Evolutionary conservation across 2,329 filamentous ascomycete species (phyloP).

Genomic region (Colletotrichum liaoningense): DNA sequence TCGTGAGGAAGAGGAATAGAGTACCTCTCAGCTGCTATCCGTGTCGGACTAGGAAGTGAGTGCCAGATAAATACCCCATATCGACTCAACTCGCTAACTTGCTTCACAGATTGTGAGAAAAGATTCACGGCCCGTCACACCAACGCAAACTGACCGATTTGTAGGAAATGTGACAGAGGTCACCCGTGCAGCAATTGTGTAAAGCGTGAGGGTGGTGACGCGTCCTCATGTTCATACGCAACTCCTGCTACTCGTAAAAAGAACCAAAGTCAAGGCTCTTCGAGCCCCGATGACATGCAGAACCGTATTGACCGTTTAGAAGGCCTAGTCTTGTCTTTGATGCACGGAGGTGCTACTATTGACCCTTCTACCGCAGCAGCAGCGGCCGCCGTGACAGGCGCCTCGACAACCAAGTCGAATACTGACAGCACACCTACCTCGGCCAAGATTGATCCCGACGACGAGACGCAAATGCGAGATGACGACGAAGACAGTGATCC

Average conservation of each 20-base stretch:
- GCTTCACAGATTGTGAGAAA: constrained; percentile 50
- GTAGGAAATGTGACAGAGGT: constrained; percentile 90
- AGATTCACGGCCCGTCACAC: background rate
- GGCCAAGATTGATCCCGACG: constrained; percentile 64
- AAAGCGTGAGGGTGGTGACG: constrained; percentile 87
- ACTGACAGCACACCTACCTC: constrained; percentile 57
- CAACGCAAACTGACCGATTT: constrained; percentile 45
- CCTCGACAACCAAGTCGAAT: constrained; percentile 42
- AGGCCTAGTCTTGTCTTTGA: constrained; percentile 89
- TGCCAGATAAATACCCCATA: background rate
- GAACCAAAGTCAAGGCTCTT: constrained; percentile 70
- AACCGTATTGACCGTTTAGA: constrained; percentile 96
- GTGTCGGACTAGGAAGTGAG: constrained; percentile 91
- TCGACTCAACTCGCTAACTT: constrained; percentile 36
- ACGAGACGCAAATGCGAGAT: constrained; percentile 60
- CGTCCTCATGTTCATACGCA: constrained; percentile 86
- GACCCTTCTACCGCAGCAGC: constrained; percentile 53
- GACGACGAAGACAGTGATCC: constrained; percentile 75
- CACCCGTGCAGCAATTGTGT: constrained; percentile 95
- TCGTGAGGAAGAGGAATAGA: constrained; percentile 91
- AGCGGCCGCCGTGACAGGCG: constrained; percentile 40
- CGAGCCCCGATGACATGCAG: constrained; percentile 94
- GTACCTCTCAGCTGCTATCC: constrained; percentile 92
- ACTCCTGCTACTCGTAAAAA: constrained; percentile 78
- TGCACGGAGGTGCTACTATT: constrained; percentile 81